Conservation (phyloP, 2,329 filamentous ascomycete genomes). For the Colletotrichum sidae region DNA sequence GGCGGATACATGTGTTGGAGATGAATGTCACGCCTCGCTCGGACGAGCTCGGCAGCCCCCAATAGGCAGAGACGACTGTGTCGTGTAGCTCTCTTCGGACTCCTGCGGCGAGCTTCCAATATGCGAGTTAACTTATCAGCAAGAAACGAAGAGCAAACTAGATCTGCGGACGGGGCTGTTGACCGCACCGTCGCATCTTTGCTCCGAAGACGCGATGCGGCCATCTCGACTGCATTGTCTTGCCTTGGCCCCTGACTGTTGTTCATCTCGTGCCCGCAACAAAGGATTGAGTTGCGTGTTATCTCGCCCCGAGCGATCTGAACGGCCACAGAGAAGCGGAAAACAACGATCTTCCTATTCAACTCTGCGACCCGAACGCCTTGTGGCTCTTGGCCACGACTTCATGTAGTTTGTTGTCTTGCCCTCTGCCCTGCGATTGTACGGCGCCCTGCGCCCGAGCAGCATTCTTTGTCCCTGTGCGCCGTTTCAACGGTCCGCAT, state of each 20-base stretch:
- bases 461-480: constrained; percentile 6
- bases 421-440: too few relatives aligned
- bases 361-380: too few relatives aligned
- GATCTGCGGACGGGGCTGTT: neutral
- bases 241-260: neutral
- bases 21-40: too few relatives aligned
- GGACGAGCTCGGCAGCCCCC: neutral
- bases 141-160: neutral
- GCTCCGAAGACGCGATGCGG: neutral
- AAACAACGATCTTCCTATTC: neutral
- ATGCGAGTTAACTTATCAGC: neutral
- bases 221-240: neutral
- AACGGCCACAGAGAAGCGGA: neutral
- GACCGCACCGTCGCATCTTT: neutral
- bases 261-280: too few relatives aligned
- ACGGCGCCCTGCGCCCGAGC: neutral
- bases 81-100: neutral
- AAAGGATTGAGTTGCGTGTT: too few relatives aligned
- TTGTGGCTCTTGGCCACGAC: too few relatives aligned
- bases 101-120: neutral
- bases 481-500: constrained; percentile 24
- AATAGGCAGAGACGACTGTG: neutral
- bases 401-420: too few relatives aligned
- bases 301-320: too few relatives aligned
- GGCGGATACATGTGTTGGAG: too few relatives aligned